A percentile compares a stretch with the other conserved stretches of the same genome.
Conservation (phyloP, 2,329 filamentous ascomycete genomes). For the Fusarium sp. region DNA sequence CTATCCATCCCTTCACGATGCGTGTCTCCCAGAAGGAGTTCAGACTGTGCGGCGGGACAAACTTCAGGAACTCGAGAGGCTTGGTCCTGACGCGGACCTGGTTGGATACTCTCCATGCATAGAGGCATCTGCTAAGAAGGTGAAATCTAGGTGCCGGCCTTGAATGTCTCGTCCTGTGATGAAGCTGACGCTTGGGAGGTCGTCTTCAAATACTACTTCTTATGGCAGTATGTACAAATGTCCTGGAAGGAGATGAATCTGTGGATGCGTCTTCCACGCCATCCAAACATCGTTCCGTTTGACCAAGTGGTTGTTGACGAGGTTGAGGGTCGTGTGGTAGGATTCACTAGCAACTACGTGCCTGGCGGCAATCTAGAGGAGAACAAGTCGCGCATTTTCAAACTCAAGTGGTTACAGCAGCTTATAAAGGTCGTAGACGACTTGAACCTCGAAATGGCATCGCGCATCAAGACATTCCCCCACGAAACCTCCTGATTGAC, state of each 20-base stretch:
- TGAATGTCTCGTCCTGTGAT: neutral
- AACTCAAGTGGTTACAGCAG: constrained; percentile 52
- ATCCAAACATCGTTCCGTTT: constrained; percentile 51
- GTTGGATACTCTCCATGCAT: neutral
- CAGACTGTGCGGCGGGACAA: constrained; percentile 34
- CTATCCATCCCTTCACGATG: constrained; percentile 43
- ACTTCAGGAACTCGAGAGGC: constrained; percentile 45
- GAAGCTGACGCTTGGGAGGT: neutral
- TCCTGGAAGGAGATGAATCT: constrained; percentile 52
- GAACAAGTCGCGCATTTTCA: constrained; percentile 49
- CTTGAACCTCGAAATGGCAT: constrained; percentile 53
- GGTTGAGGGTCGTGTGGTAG: constrained; percentile 48
- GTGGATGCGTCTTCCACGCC: constrained; percentile 49
- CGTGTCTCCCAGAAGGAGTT: constrained; percentile 28
- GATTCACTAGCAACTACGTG: constrained; percentile 51
- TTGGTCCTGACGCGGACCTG: constrained; percentile 46
- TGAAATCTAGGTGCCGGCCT: neutral
- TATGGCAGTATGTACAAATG: constrained; percentile 30
- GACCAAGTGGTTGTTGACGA: constrained; percentile 50
- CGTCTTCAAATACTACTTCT: constrained; percentile 52
- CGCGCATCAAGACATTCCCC: constrained; percentile 54
- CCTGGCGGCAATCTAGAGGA: constrained; percentile 48
- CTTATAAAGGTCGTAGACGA: constrained; percentile 48
- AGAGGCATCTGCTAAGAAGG: neutral
- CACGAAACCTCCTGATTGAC: constrained; percentile 54